These are phyloP conservation scores for Fereydounia khargensis DNA, from an alignment of 1,284 basidiomycete species.

Conservation along the genomic window DNA sequence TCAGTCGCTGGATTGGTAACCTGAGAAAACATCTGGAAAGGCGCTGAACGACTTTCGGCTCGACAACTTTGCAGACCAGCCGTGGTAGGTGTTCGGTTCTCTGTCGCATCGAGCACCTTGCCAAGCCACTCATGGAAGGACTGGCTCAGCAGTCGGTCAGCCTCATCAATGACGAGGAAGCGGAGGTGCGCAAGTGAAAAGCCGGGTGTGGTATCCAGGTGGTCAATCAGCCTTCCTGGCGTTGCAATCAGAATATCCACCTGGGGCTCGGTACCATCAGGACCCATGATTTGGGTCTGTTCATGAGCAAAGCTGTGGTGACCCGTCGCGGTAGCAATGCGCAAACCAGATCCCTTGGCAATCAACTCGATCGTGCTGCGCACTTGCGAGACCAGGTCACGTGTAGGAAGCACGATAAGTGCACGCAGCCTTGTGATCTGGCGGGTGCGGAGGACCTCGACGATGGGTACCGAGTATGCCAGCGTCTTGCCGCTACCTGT, in stretches of 20 bases:
- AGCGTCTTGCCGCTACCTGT: constrained; percentile 97
- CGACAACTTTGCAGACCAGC: too few relatives aligned
- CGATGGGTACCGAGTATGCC: constrained; percentile 86
- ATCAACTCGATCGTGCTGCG: constrained; percentile 79
- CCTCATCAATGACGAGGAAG: constrained; percentile 95
- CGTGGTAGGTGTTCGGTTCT: not conserved
- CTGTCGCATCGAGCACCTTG: constrained; percentile 30
- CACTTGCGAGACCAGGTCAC: constrained; percentile 92
- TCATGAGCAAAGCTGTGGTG: constrained; percentile 54
- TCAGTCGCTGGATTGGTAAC: too few relatives aligned
- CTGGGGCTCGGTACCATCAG: constrained; percentile 59
- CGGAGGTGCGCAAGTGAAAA: constrained; percentile 91
- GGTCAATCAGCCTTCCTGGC: constrained; percentile 90
- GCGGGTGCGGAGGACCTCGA: constrained; percentile 63
- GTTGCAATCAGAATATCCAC: constrained; percentile 94
- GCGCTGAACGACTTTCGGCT: not conserved
- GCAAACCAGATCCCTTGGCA: constrained; percentile 76
- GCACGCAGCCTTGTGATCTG: constrained; percentile 71
- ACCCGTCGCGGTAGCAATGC: constrained; percentile 63
- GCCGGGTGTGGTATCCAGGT: constrained; percentile 76
- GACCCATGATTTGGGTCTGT: constrained; percentile 40
- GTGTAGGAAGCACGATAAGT: constrained; percentile 85
- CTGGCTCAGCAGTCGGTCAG: constrained; percentile 88
- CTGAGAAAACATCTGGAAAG: constrained; percentile 1
- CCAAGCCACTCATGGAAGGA: constrained; percentile 89